phyloP scores from a whole-genome alignment of 1,284 basidiomycete genomes.

The Pseudozyma tsukubaensis region DNA sequence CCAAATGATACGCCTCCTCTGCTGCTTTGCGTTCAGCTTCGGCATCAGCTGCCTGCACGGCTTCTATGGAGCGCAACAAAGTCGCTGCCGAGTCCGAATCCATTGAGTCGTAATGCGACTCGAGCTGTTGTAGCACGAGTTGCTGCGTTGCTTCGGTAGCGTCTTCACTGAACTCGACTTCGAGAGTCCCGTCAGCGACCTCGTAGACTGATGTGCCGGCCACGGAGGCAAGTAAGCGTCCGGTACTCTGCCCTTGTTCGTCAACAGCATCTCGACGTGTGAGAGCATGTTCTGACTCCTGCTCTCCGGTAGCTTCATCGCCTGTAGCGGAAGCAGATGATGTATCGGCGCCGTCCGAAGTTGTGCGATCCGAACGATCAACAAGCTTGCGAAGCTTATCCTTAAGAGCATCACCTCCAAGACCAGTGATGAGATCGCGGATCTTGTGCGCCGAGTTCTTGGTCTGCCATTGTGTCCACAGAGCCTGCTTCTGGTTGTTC shows the following conservation, averaged over 20 bases:
- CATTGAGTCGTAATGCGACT: constrained; percentile 5
- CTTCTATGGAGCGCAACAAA: constrained; percentile 18
- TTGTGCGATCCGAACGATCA: constrained; percentile 16
- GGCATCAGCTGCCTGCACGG: constrained; percentile 7
- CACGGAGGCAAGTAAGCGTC: constrained; percentile 17
- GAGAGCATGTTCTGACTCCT: background rate
- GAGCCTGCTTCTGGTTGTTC: constrained; percentile 60
- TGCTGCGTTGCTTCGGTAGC: constrained; percentile 20
- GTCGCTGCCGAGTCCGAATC: constrained; percentile 12
- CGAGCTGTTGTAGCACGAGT: constrained; percentile 22
- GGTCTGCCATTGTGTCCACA: constrained; percentile 44
- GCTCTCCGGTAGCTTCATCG: background rate
- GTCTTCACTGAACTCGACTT: constrained; percentile 26
- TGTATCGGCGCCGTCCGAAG: background rate
- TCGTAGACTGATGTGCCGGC: constrained; percentile 29
- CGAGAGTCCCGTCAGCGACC: constrained; percentile 18
- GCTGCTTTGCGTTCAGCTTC: constrained; percentile 11
- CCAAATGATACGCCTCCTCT: constrained; percentile 16
- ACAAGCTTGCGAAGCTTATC: constrained; percentile 36
- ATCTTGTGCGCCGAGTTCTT: constrained; percentile 35
- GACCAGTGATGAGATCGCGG: constrained; percentile 29
- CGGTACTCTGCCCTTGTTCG: background rate
- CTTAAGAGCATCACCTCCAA: constrained; percentile 42
- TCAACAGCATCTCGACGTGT: background rate
- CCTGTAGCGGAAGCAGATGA: background rate